phyloP scores from a whole-genome alignment of 2,329 filamentous ascomycete genomes.

The Pseudogymnoascus verrucosus region DNA sequence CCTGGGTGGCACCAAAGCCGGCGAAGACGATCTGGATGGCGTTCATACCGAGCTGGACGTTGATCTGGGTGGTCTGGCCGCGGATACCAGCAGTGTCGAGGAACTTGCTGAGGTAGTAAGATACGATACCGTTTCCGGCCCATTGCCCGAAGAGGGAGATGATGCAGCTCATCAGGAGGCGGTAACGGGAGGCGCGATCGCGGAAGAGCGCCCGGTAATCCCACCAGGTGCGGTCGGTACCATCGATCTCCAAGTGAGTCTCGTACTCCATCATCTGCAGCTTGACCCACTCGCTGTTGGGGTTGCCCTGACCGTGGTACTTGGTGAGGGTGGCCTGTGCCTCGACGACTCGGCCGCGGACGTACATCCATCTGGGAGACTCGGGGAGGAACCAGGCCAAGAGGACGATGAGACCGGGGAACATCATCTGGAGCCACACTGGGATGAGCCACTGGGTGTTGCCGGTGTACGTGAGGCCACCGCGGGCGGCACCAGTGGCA shows the following conservation, averaged over 20 bases:
- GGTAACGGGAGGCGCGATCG: conserved; percentile 5
- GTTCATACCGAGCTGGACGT: conserved; percentile 45
- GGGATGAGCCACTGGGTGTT: conserved; percentile 42
- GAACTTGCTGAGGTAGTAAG: conserved; percentile 25
- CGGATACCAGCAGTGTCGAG: conserved; percentile 40
- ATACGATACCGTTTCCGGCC: conserved; percentile 9
- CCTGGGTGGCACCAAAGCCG: conserved; percentile 46
- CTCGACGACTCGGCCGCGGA: conserved; percentile 44
- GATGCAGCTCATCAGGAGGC: not conserved
- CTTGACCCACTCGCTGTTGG: conserved; percentile 42
- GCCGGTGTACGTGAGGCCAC: conserved; percentile 33
- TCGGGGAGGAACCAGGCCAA: conserved; percentile 50
- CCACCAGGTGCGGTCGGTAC: conserved; percentile 9
- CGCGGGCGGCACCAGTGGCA: conserved; percentile 42
- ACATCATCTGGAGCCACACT: conserved; percentile 40
- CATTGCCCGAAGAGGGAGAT: conserved; percentile 3
- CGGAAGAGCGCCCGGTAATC: conserved; percentile 10
- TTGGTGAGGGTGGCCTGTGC: conserved; percentile 46
- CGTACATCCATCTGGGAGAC: conserved; percentile 54
- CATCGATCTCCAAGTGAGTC: conserved; percentile 31
- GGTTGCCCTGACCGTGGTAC: conserved; percentile 47
- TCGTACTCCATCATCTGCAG: conserved; percentile 42
- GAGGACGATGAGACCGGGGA: conserved; percentile 37
- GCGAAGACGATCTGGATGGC: conserved; percentile 48
- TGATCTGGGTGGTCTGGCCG: conserved; percentile 34